These are phyloP conservation scores for Ascodesmis nigricans DNA, from an alignment of 495 filamentous ascomycete genomes.

Conservation along the genomic window DNA sequence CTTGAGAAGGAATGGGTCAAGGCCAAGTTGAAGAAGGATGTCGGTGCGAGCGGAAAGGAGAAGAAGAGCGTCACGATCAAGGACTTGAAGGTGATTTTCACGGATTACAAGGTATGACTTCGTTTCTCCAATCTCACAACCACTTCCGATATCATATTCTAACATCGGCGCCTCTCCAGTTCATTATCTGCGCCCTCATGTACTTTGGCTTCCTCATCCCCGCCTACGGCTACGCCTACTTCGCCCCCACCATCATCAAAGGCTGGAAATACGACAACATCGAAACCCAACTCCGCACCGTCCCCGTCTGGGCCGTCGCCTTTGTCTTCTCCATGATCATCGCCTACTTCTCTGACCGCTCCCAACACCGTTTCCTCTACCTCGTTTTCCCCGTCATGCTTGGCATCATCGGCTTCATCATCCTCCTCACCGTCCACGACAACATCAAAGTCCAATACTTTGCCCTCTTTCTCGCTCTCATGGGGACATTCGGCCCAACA, in stretches of 20 bases:
- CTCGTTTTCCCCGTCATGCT: constrained; percentile 40
- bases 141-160: constrained; percentile 10
- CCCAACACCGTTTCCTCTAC: constrained; percentile 55
- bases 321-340: constrained; percentile 57
- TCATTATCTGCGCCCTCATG: constrained; percentile 65
- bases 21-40: constrained; percentile 52
- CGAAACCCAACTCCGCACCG: constrained; percentile 54
- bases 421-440: constrained; percentile 43
- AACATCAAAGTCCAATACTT: constrained; percentile 42
- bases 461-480: constrained; percentile 41
- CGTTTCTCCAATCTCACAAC: neutral
- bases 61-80: constrained; percentile 27
- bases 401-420: constrained; percentile 45
- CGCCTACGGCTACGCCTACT: constrained; percentile 51
- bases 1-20: constrained; percentile 58
- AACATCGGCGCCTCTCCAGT: no score
- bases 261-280: constrained; percentile 29
- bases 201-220: constrained; percentile 78
- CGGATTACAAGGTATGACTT: constrained; percentile 43
- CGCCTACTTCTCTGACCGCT: constrained; percentile 43
- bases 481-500: constrained; percentile 46
- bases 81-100: constrained; percentile 52
- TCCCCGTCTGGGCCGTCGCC: constrained; percentile 70
- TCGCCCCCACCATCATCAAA: constrained; percentile 54
- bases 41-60: constrained; percentile 46